A percentile compares a stretch with the other conserved stretches of the same genome.
These are phyloP conservation scores for Candida jianshihensis DNA, from an alignment of 805 yeast species.

Conservation along the genomic window DNA sequence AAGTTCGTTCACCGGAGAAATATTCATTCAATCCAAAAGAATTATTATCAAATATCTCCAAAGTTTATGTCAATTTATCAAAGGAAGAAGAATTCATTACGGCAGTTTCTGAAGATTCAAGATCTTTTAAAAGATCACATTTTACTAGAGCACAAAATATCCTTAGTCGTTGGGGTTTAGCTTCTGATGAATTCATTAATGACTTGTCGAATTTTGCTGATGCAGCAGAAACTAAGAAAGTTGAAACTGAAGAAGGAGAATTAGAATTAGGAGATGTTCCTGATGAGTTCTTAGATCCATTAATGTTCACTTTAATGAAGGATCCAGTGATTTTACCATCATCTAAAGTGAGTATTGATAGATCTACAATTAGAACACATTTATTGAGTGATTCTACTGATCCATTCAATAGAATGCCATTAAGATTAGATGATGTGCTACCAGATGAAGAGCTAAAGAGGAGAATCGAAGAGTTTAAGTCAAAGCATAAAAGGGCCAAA, in stretches of 20 bases:
- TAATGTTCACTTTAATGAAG: conserved; percentile 92
- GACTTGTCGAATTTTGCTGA: conserved; percentile 50
- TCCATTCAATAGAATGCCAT: conserved; percentile 92
- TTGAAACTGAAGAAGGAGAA: conserved; percentile 74
- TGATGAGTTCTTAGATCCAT: conserved; percentile 93
- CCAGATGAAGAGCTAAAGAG: conserved; percentile 67
- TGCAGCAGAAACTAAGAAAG: conserved; percentile 54
- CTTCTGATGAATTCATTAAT: conserved; percentile 47
- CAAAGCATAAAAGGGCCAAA: conserved; percentile 4
- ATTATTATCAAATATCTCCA: conserved; percentile 60
- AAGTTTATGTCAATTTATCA: conserved; percentile 70
- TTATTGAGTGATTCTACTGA: conserved; percentile 91
- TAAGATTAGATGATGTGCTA: conserved; percentile 79
- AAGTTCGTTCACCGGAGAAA: conserved; percentile 75
- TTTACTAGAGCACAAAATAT: conserved; percentile 69
- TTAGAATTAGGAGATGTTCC: conserved; percentile 89
- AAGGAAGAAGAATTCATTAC: conserved; percentile 55
- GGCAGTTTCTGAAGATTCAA: conserved; percentile 86
- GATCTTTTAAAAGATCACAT: conserved; percentile 68
- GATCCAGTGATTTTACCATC: conserved; percentile 94
- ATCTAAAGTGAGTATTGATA: conserved; percentile 77
- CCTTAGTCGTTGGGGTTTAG: conserved; percentile 46
- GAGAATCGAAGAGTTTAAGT: conserved; percentile 45
- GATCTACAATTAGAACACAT: conserved; percentile 90
- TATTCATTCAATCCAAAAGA: conserved; percentile 78